Conservation (phyloP, 1,284 basidiomycete species). For the Trametes pubescens region DNA sequence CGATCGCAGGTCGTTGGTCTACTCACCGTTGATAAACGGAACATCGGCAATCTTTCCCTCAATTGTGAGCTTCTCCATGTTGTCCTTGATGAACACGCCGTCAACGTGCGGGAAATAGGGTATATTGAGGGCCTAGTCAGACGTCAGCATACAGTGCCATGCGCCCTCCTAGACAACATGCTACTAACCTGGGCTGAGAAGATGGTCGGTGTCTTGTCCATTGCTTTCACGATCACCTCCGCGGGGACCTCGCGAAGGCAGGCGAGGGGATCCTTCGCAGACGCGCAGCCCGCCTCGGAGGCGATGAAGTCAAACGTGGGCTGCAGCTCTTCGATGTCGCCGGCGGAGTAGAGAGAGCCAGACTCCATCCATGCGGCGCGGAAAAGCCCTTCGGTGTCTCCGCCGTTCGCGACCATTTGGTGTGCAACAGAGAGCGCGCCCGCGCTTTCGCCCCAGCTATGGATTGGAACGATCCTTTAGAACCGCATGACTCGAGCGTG, state of each 20-base stretch:
- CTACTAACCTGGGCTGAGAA: slow-evolving; percentile 25
- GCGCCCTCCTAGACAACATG: neutral
- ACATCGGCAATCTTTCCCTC: slow-evolving; percentile 38
- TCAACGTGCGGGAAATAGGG: slow-evolving; percentile 51
- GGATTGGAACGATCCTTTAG: slow-evolving; percentile 26
- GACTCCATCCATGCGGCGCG: slow-evolving; percentile 49
- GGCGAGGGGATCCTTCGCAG: slow-evolving; percentile 45
- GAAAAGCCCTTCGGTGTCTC: slow-evolving; percentile 46
- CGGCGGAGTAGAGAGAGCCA: slow-evolving; percentile 45
- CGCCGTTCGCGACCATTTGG: slow-evolving; percentile 46
- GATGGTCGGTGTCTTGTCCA: slow-evolving; percentile 41
- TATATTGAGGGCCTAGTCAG: slow-evolving; percentile 18
- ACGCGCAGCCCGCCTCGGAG: slow-evolving; percentile 42
- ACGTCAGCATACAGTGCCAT: neutral
- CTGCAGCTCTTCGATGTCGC: slow-evolving; percentile 44
- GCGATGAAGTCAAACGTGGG: slow-evolving; percentile 47
- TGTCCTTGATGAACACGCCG: slow-evolving; percentile 46
- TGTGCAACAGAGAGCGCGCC: slow-evolving; percentile 47
- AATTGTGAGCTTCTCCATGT: slow-evolving; percentile 20
- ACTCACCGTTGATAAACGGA: slow-evolving; percentile 39
- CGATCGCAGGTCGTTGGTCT: neutral
- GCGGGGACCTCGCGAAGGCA: slow-evolving; percentile 51
- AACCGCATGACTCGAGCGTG: neutral
- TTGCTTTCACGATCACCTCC: slow-evolving; percentile 41
- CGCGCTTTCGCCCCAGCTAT: slow-evolving; percentile 53